A percentile compares a stretch with the other conserved stretches of the same genome.
Conservation (phyloP, 202 grass and related monocot genomes). For the Panicum hallii region DNA sequence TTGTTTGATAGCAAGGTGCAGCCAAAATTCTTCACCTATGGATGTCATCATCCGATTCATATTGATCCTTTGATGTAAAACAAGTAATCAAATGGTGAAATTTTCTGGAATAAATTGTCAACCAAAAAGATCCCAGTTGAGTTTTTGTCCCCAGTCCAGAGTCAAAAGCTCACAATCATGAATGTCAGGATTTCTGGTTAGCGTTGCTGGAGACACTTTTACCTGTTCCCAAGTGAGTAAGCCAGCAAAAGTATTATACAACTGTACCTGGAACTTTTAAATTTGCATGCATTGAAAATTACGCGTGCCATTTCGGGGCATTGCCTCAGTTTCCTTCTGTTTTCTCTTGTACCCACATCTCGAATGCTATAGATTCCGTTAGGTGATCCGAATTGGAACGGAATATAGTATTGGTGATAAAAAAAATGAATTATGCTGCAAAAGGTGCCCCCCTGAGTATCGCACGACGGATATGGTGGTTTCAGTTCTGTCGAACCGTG, state of each 20-base stretch:
- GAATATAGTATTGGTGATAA: conserved; percentile 10
- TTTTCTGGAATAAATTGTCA: not conserved
- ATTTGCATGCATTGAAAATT: not conserved
- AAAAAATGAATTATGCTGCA: conserved; percentile 3
- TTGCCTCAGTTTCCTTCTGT: not conserved
- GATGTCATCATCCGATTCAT: not conserved
- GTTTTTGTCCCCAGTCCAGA: not conserved
- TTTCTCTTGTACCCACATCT: conserved; percentile 8
- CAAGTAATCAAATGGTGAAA: not conserved
- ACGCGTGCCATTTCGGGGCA: not conserved
- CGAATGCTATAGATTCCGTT: conserved; percentile 10
- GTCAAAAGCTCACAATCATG: not conserved
- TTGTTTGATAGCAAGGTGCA: not conserved
- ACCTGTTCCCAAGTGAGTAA: conserved; percentile 1
- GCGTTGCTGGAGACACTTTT: not conserved
- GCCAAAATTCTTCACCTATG: not conserved
- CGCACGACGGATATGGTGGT: not conserved
- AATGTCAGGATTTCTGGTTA: not conserved
- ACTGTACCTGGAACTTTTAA: not conserved
- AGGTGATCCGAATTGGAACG: not conserved
- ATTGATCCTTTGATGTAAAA: not conserved
- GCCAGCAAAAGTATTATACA: too few relatives aligned
- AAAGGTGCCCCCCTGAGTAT: conserved; percentile 13
- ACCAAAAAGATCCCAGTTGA: not conserved
- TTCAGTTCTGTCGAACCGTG: not conserved